Conservation (phyloP, 1,139 yeast species). For the Arxiozyma slooffiae region DNA sequence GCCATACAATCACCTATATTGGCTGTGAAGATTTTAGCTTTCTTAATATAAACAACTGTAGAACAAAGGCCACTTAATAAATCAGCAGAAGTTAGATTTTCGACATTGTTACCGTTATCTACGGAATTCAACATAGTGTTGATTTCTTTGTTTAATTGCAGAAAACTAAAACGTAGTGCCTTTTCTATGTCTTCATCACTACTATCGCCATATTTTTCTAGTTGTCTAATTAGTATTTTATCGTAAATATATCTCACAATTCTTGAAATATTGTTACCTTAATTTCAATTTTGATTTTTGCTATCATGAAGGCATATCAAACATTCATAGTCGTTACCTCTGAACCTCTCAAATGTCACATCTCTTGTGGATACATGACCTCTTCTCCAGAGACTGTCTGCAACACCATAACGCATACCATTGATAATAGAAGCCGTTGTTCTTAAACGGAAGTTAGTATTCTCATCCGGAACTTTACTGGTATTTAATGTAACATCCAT, state of each 20-base stretch:
- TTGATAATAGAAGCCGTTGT: conserved; percentile 83
- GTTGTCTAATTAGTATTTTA: conserved; percentile 52
- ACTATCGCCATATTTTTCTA: conserved; percentile 51
- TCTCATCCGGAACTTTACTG: conserved; percentile 75
- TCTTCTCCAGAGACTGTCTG: conserved; percentile 71
- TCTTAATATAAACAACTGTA: conserved; percentile 69
- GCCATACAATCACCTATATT: conserved; percentile 89
- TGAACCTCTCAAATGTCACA: conserved; percentile 74
- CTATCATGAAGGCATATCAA: conserved; percentile 86
- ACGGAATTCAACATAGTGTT: conserved; percentile 37
- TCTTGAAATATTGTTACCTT: conserved; percentile 64
- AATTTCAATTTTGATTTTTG: conserved; percentile 45
- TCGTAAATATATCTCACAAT: conserved; percentile 75
- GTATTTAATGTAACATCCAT: conserved; percentile 94
- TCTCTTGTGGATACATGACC: conserved; percentile 69
- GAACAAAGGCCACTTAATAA: conserved; percentile 79
- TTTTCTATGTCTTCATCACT: conserved; percentile 41
- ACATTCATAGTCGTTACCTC: conserved; percentile 67
- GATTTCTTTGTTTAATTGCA: conserved; percentile 72
- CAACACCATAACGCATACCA: conserved; percentile 78
- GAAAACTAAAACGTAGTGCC: conserved; percentile 72
- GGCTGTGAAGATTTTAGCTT: conserved; percentile 64
- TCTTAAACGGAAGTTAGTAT: conserved; percentile 72
- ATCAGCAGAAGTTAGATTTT: conserved; percentile 48
- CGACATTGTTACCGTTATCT: conserved; percentile 29